Percentiles rank a stretch among this genome's conserved stretches.
Conservation (phyloP, 768 basidiomycete genomes). For the Rhodocollybia butyracea region DNA sequence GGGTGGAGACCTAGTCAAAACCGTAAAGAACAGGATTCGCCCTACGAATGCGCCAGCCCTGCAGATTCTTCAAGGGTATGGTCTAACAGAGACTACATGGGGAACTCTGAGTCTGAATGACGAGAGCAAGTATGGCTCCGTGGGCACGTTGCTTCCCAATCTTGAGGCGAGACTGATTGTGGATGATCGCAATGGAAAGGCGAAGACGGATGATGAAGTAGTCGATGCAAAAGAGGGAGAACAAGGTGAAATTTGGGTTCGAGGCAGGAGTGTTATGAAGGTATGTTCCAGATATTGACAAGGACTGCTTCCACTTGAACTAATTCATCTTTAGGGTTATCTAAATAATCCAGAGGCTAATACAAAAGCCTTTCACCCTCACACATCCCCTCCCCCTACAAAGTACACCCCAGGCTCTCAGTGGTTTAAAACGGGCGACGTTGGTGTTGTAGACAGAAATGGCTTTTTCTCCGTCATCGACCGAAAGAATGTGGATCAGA, state of each 20-base stretch:
- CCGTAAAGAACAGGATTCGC: constrained; percentile 30
- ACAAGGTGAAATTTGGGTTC: constrained; percentile 79
- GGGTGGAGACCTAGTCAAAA: constrained; percentile 54
- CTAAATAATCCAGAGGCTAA: constrained; percentile 72
- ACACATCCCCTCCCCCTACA: constrained; percentile 18
- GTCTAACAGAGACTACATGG: constrained; percentile 86
- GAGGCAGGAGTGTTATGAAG: constrained; percentile 83
- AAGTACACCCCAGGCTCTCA: constrained; percentile 20
- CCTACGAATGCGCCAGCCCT: not conserved
- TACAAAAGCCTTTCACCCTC: constrained; percentile 58
- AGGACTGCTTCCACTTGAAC: not conserved
- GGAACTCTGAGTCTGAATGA: not conserved
- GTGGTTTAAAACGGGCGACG: constrained; percentile 91
- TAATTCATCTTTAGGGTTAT: constrained; percentile 68
- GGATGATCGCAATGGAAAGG: constrained; percentile 44
- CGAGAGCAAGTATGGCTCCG: constrained; percentile 13
- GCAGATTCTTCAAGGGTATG: constrained; percentile 44
- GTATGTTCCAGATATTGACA: no score
- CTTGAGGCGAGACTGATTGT: constrained; percentile 72
- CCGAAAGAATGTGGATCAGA: no score
- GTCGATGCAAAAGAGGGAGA: constrained; percentile 36
- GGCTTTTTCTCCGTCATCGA: constrained; percentile 78
- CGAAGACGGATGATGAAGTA: not conserved
- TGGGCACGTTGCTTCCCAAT: constrained; percentile 71
- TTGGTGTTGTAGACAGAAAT: constrained; percentile 63